Conservation (phyloP, 345 rosid species). For the Jatropha curcas region DNA sequence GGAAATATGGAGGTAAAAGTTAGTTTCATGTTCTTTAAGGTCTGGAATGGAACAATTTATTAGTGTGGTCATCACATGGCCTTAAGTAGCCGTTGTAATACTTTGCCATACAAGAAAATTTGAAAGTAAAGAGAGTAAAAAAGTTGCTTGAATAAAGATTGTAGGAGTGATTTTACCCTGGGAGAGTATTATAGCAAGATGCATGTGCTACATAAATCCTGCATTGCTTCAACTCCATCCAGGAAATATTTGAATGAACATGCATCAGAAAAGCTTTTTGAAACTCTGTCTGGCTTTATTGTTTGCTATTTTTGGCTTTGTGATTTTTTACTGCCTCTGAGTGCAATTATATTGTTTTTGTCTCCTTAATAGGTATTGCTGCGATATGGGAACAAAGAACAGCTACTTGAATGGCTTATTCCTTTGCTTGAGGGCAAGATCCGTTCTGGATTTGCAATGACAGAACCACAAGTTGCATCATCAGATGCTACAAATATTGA, state of each 20-base stretch:
- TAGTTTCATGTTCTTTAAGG: background rate
- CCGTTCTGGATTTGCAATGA: slow-evolving; percentile 99
- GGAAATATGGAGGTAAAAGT: slow-evolving; percentile 97
- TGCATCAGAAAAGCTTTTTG: background rate
- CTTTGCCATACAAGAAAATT: background rate
- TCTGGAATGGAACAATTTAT: slow-evolving; percentile 5
- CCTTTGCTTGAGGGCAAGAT: slow-evolving; percentile 91
- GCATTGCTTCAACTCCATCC: slow-evolving; percentile 16
- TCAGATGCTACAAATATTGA: slow-evolving; percentile 99
- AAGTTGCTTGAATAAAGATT: background rate
- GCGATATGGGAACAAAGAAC: slow-evolving; percentile 91
- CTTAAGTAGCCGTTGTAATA: background rate
- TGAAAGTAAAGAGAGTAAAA: background rate
- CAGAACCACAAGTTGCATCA: slow-evolving; percentile 98
- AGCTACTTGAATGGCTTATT: slow-evolving; percentile 78
- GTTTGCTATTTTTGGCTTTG: background rate
- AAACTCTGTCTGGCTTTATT: no score
- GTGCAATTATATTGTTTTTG: background rate
- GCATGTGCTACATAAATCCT: background rate
- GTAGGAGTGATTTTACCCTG: background rate
- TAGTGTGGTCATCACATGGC: background rate
- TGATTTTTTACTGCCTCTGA: background rate
- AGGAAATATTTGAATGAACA: slow-evolving; percentile 5
- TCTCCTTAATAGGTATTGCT: slow-evolving; percentile 59
- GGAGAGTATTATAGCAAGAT: background rate